Evolutionary conservation across 2,329 filamentous ascomycete species (phyloP).

Genomic region (Talaromyces sp.): DNA sequence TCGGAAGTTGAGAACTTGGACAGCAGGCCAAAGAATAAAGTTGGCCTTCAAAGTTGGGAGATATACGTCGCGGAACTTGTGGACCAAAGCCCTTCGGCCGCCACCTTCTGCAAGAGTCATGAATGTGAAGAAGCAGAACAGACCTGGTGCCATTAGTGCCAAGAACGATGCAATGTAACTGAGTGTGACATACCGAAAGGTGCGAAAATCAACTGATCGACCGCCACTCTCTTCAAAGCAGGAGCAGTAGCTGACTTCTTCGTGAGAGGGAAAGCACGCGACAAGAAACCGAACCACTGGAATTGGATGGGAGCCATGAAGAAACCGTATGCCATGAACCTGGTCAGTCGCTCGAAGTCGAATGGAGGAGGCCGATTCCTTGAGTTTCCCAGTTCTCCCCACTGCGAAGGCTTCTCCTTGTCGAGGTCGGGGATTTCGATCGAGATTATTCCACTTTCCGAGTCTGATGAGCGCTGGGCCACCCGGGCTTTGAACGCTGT

Average conservation of each 20-base stretch:
- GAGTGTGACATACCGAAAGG: slow-evolving; percentile 62
- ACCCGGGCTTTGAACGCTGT: slow-evolving; percentile 66
- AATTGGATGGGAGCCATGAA: slow-evolving; percentile 93
- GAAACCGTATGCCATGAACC: slow-evolving; percentile 98
- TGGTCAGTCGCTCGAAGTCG: slow-evolving; percentile 88
- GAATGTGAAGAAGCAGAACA: slow-evolving; percentile 85
- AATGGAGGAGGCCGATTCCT: slow-evolving; percentile 71
- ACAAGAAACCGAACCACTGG: slow-evolving; percentile 89
- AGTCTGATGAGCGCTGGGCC: slow-evolving; percentile 52
- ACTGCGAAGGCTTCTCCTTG: slow-evolving; percentile 66
- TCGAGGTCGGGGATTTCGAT: slow-evolving; percentile 89
- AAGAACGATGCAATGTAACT: background rate
- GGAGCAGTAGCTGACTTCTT: slow-evolving; percentile 69
- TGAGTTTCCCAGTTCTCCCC: slow-evolving; percentile 61
- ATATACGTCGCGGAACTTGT: slow-evolving; percentile 92
- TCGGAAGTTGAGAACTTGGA: slow-evolving; percentile 95
- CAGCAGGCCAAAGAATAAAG: slow-evolving; percentile 88
- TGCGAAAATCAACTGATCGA: slow-evolving; percentile 91
- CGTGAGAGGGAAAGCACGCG: slow-evolving; percentile 75
- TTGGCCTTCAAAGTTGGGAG: slow-evolving; percentile 92
- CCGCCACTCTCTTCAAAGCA: slow-evolving; percentile 82
- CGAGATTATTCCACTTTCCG: slow-evolving; percentile 64
- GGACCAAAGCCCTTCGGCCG: slow-evolving; percentile 68
- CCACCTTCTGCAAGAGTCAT: slow-evolving; percentile 97
- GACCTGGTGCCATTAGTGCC: slow-evolving; percentile 44